These are phyloP conservation scores for Globisporangium camurandrum DNA, from an alignment of 352 stramenopile genomes.

Conservation along the genomic window DNA sequence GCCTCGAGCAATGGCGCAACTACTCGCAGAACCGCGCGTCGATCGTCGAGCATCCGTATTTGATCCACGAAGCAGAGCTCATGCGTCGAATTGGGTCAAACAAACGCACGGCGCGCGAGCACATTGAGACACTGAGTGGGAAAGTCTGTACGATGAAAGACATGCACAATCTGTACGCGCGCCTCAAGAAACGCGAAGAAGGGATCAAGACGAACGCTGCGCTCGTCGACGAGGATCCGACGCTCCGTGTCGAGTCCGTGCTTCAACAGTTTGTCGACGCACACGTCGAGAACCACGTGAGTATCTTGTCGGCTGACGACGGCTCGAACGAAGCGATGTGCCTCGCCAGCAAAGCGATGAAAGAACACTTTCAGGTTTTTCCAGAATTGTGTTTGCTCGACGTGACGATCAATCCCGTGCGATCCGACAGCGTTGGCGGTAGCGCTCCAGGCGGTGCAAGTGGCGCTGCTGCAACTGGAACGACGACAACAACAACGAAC, in stretches of 20 bases:
- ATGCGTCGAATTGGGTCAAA: constrained; percentile 64
- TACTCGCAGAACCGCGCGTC: constrained; percentile 73
- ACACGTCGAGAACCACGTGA: constrained; percentile 70
- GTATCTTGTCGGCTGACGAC: constrained; percentile 59
- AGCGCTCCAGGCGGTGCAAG: too few species aligned
- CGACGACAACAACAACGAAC: constrained; percentile 3
- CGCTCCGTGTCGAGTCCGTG: constrained; percentile 36
- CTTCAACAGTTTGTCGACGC: constrained; percentile 64
- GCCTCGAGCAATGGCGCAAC: constrained; percentile 61
- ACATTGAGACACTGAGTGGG: constrained; percentile 58
- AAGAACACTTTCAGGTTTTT: constrained; percentile 62
- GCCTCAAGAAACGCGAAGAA: constrained; percentile 53
- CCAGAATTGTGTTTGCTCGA: constrained; percentile 53
- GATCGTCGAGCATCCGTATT: constrained; percentile 60
- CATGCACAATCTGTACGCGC: constrained; percentile 70
- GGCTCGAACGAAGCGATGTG: constrained; percentile 70
- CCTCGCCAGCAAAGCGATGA: constrained; percentile 63
- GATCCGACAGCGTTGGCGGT: neutral
- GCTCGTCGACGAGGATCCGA: constrained; percentile 15
- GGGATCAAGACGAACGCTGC: constrained; percentile 35
- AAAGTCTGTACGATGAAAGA: constrained; percentile 77
- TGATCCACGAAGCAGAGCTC: constrained; percentile 64
- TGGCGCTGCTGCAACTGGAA: too few species aligned
- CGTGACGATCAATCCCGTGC: constrained; percentile 23
- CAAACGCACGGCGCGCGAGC: constrained; percentile 47